Conservation (phyloP, 257 asterid genomes). For the Leonotis leonurus region DNA sequence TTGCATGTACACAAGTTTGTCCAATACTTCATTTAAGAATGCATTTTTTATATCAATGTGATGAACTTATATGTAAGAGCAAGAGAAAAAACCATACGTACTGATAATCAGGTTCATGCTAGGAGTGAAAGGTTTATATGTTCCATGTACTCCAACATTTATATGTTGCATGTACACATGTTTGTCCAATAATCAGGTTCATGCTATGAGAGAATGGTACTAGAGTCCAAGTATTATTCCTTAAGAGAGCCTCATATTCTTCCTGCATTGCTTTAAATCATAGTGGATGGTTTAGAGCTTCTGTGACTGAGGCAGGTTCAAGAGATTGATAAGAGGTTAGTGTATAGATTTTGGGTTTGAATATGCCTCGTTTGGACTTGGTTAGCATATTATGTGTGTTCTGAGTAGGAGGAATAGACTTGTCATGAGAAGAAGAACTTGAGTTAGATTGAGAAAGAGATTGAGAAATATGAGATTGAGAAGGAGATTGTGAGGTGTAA, state of each 20-base stretch:
- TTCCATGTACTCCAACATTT: not conserved
- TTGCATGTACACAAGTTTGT: not conserved
- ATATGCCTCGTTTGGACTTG: not conserved
- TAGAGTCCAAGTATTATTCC: no score
- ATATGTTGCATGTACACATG: not conserved
- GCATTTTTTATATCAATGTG: not conserved
- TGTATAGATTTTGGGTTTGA: not conserved
- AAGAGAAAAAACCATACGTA: not conserved
- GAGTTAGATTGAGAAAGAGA: not conserved
- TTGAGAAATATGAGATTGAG: not conserved
- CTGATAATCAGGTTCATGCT: not conserved
- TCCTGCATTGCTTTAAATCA: no score
- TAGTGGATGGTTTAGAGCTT: accelerated
- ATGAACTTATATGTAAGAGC: not conserved
- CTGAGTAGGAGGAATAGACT: no score
- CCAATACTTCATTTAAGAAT: not conserved
- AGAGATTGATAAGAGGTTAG: no score
- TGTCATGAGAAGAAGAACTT: not conserved
- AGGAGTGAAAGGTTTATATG: not conserved
- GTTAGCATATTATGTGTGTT: not conserved
- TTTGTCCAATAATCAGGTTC: no score
- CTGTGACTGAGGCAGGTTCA: no score
- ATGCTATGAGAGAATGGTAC: no score
- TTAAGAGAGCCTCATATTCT: no score
- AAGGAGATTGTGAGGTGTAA: no score